Percentiles rank a stretch among this genome's conserved stretches.
These are phyloP conservation scores for Medicago arabica DNA, from an alignment of 306 rosid species.

Conservation along the genomic window DNA sequence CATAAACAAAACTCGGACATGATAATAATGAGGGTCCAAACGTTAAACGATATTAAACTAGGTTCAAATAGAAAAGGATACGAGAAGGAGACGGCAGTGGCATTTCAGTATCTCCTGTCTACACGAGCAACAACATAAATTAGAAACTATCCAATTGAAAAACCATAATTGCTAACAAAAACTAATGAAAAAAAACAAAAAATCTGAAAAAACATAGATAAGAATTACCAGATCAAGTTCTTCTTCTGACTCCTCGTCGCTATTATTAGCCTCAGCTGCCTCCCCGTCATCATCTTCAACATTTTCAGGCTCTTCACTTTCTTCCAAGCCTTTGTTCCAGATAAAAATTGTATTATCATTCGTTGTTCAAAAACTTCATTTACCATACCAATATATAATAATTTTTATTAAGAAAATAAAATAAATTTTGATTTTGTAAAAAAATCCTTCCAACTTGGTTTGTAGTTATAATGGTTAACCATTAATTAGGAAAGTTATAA, in stretches of 20 bases:
- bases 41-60: constrained; percentile 24
- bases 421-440: constrained; percentile 13
- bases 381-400: constrained; percentile 20
- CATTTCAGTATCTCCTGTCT: constrained; percentile 69
- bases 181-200: constrained; percentile 19
- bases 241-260: constrained; percentile 68
- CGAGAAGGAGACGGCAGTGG: constrained; percentile 67
- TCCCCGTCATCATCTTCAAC: constrained; percentile 68
- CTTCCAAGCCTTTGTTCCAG: constrained; percentile 47
- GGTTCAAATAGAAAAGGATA: constrained; percentile 55
- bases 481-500: constrained; percentile 10
- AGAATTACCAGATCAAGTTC: constrained; percentile 60
- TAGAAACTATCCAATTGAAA: constrained; percentile 23
- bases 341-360: constrained; percentile 29
- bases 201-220: constrained; percentile 20
- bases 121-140: constrained; percentile 43
- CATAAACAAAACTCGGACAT: background rate
- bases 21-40: constrained; percentile 25
- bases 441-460: constrained; percentile 27
- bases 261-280: constrained; percentile 60
- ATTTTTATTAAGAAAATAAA: background rate
- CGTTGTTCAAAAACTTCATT: constrained; percentile 14
- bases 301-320: constrained; percentile 54
- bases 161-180: constrained; percentile 4
- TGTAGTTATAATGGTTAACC: constrained; percentile 13